A percentile compares a stretch with the other conserved stretches of the same genome.
Evolutionary conservation across 2,329 filamentous ascomycete species (phyloP).

Genomic region (Stachybotrys chlorohalonatus): DNA sequence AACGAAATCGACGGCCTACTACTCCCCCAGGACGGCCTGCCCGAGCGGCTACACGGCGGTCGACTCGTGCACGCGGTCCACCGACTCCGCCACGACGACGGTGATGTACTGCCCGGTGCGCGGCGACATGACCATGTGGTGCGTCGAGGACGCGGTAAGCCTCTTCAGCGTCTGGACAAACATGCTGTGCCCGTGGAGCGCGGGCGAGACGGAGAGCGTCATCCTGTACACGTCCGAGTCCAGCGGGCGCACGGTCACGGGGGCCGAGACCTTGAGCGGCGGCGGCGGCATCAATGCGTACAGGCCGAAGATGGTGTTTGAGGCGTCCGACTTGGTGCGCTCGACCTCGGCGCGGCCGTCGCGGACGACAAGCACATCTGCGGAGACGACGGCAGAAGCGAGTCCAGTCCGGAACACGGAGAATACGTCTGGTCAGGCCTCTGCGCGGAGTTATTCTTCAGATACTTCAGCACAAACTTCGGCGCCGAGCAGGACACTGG

Average conservation of each 20-base stretch:
- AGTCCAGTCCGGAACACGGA: background rate
- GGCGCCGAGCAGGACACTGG: background rate
- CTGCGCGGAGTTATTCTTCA: too few species aligned
- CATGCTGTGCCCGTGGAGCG: conserved; percentile 24
- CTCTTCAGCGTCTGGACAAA: conserved; percentile 13
- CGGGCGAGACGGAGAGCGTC: conserved; percentile 10
- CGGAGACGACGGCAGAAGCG: background rate
- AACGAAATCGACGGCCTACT: conserved; percentile 15
- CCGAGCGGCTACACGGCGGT: conserved; percentile 18
- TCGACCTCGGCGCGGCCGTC: background rate
- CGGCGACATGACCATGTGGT: conserved; percentile 15
- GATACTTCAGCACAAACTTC: background rate
- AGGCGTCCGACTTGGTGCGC: conserved; percentile 14
- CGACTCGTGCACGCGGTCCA: conserved; percentile 15
- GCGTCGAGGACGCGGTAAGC: conserved; percentile 14
- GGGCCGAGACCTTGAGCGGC: conserved; percentile 9
- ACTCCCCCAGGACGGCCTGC: conserved; percentile 21
- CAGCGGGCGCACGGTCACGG: conserved; percentile 12
- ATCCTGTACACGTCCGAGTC: conserved; percentile 15
- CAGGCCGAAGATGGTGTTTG: conserved; percentile 24
- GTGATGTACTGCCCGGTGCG: conserved; percentile 24
- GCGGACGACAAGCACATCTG: conserved; percentile 3
- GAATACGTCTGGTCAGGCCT: background rate
- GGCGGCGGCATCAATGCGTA: conserved; percentile 21
- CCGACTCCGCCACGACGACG: conserved; percentile 16